Evolutionary conservation across 768 basidiomycete species (phyloP), one percentile per base, ranked within the genome.

Genomic region (Boletus tomentosulus): DNA sequence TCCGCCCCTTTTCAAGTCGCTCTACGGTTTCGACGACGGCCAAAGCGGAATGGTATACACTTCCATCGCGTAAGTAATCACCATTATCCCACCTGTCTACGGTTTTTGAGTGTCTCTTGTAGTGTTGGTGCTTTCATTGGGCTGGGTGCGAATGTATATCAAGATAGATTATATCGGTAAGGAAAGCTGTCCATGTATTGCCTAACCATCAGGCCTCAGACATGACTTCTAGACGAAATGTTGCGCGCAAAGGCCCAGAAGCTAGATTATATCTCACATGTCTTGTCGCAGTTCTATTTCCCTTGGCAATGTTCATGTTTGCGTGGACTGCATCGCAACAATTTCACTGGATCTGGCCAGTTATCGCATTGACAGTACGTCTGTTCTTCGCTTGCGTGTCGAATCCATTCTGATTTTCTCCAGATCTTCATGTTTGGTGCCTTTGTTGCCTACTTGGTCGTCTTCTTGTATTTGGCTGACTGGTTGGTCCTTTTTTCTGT

Each of bases 251-350:
- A 41, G 76, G 76, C 5, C 75, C 74, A 0, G 85, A 87, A 68
- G 85, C 85, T 5, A 76, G 84, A 22, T 65, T 86, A 37, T 83
- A 80, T 54, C 67, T 72, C 25, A 77, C 83, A 11, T 84, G 83
- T 60, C 59, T 75, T 33, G 82, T 78, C 0, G 81, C 75, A 0
- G 51, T 83, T 43, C 59, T 83, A 7, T 72, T 84, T 52, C 84
- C 84, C 0, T 54, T 73, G 3, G 77, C 76, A 15, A 82, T 86
- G 77, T 81, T 87, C 67, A 81, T 89, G 37, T 90, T 83, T 63
- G 86, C 83, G 0, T 87, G 85, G 81, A 81, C 83, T 22, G 78
- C 82, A 15, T 79, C 76, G 52, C 57, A 74, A 1, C 57, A 57
- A 7, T 72, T 86, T 2, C 80, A 76, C 50, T 89, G 87, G 86